Conservation (phyloP, 176 grass and related monocot genomes). For the Cenchrus purpureus region DNA sequence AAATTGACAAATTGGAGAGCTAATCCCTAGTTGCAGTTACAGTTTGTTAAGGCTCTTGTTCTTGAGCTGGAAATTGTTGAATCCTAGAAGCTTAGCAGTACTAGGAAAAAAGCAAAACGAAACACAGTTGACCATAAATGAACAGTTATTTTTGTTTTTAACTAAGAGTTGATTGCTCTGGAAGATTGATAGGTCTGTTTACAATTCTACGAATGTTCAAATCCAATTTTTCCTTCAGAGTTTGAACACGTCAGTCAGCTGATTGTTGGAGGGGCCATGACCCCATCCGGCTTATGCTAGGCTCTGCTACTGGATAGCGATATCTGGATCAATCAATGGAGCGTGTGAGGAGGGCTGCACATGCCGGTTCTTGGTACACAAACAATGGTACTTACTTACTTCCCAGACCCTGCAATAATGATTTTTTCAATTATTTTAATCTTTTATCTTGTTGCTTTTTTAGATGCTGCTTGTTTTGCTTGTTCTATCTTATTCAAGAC, state of each 20-base stretch:
- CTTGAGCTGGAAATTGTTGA: too few species aligned
- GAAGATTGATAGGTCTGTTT: background rate
- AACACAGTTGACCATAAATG: too few species aligned
- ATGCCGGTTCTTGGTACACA: slow-evolving; percentile 95
- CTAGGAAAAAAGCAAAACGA: too few species aligned
- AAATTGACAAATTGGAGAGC: too few species aligned
- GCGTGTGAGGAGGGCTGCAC: slow-evolving; percentile 67
- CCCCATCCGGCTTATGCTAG: background rate
- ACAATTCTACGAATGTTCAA: background rate
- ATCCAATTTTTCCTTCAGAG: background rate
- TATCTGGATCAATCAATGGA: slow-evolving; percentile 51
- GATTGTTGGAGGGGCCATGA: background rate
- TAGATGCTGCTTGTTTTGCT: background rate
- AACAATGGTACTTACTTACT: slow-evolving; percentile 66
- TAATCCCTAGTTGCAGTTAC: too few species aligned
- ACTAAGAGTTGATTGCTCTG: background rate
- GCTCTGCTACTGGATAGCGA: background rate
- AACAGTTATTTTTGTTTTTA: too few species aligned
- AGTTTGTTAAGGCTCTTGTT: too few species aligned
- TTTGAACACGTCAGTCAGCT: background rate
- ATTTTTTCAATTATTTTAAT: slow-evolving; percentile 2
- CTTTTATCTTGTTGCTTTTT: background rate
- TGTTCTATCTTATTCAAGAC: background rate
- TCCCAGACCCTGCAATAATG: background rate
- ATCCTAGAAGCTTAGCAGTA: too few species aligned